Base-by-base conservation (phyloP, 345 rosid species). In the Euphorbia lathyris region DNA sequence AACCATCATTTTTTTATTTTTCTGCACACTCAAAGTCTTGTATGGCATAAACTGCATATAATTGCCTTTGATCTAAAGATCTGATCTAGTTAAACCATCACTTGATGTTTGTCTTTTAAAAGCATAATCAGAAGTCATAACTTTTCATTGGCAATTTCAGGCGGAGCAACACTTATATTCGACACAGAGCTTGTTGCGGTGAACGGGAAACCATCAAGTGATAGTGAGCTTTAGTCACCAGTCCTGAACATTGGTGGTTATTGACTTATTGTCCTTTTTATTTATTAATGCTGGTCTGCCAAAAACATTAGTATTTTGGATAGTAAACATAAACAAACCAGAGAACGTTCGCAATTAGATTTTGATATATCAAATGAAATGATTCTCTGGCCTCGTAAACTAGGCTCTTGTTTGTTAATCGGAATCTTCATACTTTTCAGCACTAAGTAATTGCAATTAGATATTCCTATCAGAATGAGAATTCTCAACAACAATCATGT, bases 121-220 rank as follows among this genome's bases (percentile, higher is more conserved):
- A 20, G 14, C 3, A 7, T 19, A 23, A 30, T 32, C 29, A 32
- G 40, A 16, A 8, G 26, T 34, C 30, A 62, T 43, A 38, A 71
- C 26, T 55, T 64, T 71, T 71, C 59, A 72, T 29, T 67, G 74
- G 55, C 55, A 73, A 51, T 60, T 69, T 72, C 86, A 94, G 98
- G 98, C 70, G 98, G 96, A 61, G 97, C 97, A 5, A 91, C 98
- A 19, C 81, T 94, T 19, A 75, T 93, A 72, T 93, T 93, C 57
- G 97, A 91, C 75, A 88, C 98, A 0, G 95, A 91, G 89, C 91
- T 94, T 67, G 92, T 94, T 40, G 83, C 92, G 2, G 95, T 94
- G 72, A 94, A 89, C 60, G 97, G 90, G 32, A 83, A 86, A 77
- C 22, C 90, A 30, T 74, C 86, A 9, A 65, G 43, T 19, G 79